Evolutionary conservation across 352 stramenopile genomes (phyloP).

Genomic region (Globisporangium mamillatum): DNA sequence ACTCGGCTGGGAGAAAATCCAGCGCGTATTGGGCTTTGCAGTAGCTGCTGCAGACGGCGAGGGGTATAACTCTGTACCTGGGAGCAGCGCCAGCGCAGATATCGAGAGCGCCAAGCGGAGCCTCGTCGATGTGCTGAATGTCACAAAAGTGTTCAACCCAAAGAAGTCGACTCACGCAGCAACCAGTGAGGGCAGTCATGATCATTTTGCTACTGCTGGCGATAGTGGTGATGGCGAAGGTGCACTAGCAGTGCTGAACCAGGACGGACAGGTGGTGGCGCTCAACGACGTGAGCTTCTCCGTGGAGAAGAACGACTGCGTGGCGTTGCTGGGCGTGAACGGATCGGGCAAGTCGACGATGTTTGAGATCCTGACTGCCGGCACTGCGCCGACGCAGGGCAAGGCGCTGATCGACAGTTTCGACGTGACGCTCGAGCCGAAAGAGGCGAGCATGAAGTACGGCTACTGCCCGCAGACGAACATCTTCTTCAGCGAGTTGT

Average conservation of each 20-base stretch:
- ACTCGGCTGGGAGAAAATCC: constrained; percentile 21
- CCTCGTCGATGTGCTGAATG: constrained; percentile 44
- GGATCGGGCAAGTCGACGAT: constrained; percentile 97
- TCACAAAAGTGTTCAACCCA: constrained; percentile 71
- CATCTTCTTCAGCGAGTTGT: constrained; percentile 71
- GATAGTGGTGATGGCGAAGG: constrained; percentile 13
- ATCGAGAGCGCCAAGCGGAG: constrained; percentile 28
- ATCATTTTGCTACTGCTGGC: not conserved
- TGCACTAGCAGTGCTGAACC: constrained; percentile 27
- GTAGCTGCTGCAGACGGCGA: not conserved
- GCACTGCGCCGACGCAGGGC: constrained; percentile 72
- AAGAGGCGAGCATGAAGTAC: constrained; percentile 48
- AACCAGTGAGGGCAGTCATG: constrained; percentile 1
- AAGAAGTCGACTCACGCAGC: constrained; percentile 22
- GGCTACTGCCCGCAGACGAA: constrained; percentile 85
- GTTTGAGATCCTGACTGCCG: constrained; percentile 94
- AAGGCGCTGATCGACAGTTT: constrained; percentile 50
- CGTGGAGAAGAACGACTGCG: constrained; percentile 86
- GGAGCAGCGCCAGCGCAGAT: constrained; percentile 5
- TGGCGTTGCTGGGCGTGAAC: constrained; percentile 93
- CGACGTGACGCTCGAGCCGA: constrained; percentile 57
- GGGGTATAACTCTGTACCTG: constrained; percentile 5
- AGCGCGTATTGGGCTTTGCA: not conserved
- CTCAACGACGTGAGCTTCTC: constrained; percentile 77
- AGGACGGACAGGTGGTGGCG: constrained; percentile 59